phyloP scores from a whole-genome alignment of 306 rosid species.

The Datisca glomerata region DNA sequence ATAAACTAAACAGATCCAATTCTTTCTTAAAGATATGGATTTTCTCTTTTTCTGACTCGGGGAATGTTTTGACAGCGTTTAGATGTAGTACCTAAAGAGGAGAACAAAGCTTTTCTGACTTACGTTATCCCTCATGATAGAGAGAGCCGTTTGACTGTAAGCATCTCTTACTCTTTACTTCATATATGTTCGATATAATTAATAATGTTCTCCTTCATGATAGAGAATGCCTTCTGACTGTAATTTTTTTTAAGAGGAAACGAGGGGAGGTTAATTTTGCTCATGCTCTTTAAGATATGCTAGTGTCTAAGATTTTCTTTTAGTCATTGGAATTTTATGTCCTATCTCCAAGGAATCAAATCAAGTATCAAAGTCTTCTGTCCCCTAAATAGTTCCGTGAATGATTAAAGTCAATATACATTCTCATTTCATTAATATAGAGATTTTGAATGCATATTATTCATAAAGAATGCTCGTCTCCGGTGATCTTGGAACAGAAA shows the following conservation, averaged over 20 bases:
- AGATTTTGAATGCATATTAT: slow-evolving; percentile 7
- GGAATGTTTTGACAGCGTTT: slow-evolving; percentile 39
- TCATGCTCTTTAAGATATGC: no score
- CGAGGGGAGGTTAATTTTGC: no score
- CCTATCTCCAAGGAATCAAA: no score
- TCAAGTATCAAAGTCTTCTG: no score
- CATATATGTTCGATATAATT: no score
- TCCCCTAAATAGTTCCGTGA: no score
- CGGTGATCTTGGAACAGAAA: slow-evolving; percentile 26
- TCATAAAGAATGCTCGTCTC: not conserved
- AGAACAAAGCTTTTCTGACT: slow-evolving; percentile 43
- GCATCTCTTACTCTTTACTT: slow-evolving; percentile 6
- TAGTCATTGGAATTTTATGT: no score
- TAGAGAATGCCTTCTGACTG: no score
- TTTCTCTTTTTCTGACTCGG: slow-evolving; percentile 21
- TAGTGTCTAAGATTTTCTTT: no score
- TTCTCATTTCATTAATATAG: no score
- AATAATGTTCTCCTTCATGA: no score
- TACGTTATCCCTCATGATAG: slow-evolving; percentile 72
- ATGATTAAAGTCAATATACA: no score
- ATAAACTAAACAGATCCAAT: slow-evolving; percentile 8
- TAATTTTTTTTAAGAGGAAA: slow-evolving; percentile 5
- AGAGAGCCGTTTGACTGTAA: slow-evolving; percentile 46
- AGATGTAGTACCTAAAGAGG: slow-evolving; percentile 68
- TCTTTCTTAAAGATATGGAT: slow-evolving; percentile 1